Evolutionary conservation across 768 basidiomycete genomes (phyloP).

Genomic region (Pholiota molesta): DNA sequence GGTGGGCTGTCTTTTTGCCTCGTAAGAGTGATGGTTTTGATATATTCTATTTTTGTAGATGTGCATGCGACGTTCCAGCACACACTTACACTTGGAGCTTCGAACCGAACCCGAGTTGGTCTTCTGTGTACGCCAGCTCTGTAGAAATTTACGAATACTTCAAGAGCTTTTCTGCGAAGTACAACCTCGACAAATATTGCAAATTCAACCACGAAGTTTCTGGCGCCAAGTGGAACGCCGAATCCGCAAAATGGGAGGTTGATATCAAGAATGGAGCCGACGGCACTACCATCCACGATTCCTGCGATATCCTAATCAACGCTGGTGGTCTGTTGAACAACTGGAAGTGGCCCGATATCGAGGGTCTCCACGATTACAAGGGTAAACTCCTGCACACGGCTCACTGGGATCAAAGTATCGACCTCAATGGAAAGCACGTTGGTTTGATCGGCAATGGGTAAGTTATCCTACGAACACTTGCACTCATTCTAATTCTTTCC

Average conservation of each 20-base stretch:
- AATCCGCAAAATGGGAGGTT: constrained; percentile 30
- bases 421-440: constrained; percentile 38
- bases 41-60: constrained; percentile 5
- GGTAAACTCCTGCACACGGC: constrained; percentile 41
- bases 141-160: constrained; percentile 32
- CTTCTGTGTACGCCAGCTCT: constrained; percentile 30
- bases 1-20: constrained; percentile 19
- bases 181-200: constrained; percentile 33
- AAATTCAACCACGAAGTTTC: constrained; percentile 30
- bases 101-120: constrained; percentile 33
- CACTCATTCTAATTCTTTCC: not conserved
- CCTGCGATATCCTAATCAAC: constrained; percentile 37
- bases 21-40: not conserved
- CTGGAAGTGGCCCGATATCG: constrained; percentile 42
- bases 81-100: constrained; percentile 35
- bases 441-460: constrained; percentile 43
- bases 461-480: not conserved
- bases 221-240: constrained; percentile 33
- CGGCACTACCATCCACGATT: constrained; percentile 22
- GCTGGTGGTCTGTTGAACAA: constrained; percentile 36
- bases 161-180: constrained; percentile 28
- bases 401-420: constrained; percentile 29
- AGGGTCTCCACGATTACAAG: constrained; percentile 34
- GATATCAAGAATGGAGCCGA: constrained; percentile 25
- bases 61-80: constrained; percentile 30